Percentiles rank a stretch among this genome's conserved stretches.
phyloP scores from a whole-genome alignment of 2,329 filamentous ascomycete genomes.

The Aureobasidium pullulans region DNA sequence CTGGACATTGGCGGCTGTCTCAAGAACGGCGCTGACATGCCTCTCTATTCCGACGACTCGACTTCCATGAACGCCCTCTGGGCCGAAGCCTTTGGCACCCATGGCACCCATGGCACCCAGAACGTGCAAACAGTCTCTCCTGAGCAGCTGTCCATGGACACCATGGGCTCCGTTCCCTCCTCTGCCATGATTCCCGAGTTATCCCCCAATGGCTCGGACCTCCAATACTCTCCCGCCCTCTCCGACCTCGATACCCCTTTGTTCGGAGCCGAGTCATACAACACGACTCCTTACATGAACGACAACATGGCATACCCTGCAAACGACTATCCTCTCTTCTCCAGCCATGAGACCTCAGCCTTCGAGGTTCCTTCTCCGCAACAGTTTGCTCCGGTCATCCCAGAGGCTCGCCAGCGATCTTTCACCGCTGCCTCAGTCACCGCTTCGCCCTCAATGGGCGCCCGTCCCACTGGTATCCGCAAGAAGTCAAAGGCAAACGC shows the following conservation, averaged over 20 bases:
- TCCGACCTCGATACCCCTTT: slow-evolving; percentile 64
- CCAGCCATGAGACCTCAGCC: not conserved
- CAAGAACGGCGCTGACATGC: slow-evolving; percentile 22
- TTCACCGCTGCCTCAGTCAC: slow-evolving; percentile 23
- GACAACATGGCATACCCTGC: not conserved
- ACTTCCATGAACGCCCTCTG: slow-evolving; percentile 3
- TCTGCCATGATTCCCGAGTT: slow-evolving; percentile 75
- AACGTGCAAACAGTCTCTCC: slow-evolving; percentile 64
- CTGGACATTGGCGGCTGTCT: slow-evolving; percentile 23
- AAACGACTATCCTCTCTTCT: not conserved
- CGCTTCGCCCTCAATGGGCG: slow-evolving; percentile 37
- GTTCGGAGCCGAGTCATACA: not conserved
- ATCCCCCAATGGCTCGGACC: slow-evolving; percentile 70
- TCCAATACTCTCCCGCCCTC: slow-evolving; percentile 46
- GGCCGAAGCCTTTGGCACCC: slow-evolving; percentile 16
- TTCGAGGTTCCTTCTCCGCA: slow-evolving; percentile 17
- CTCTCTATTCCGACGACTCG: not conserved
- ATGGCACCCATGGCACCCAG: not conserved
- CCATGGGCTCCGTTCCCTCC: slow-evolving; percentile 70
- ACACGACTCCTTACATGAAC: not conserved
- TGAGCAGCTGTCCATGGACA: slow-evolving; percentile 65
- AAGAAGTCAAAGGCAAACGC: slow-evolving; percentile 72
- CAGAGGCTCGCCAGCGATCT: slow-evolving; percentile 29
- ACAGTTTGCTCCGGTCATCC: slow-evolving; percentile 32
- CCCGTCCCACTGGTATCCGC: slow-evolving; percentile 65